Conservation (phyloP, 345 rosid species). For the Eucalyptus lansdowneana region DNA sequence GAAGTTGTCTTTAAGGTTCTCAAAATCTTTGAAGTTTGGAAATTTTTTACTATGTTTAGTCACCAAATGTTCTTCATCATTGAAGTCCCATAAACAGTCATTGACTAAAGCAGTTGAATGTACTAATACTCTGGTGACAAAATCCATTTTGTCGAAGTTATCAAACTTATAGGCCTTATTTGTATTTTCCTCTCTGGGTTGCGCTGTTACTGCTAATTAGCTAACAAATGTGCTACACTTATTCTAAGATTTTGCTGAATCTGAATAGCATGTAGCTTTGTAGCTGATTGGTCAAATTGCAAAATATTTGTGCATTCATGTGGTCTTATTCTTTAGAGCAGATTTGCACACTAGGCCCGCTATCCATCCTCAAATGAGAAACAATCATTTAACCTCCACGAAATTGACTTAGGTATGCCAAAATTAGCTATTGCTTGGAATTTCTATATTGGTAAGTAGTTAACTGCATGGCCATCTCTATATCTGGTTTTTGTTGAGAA, state of each 20-base stretch:
- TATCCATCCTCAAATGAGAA: neutral
- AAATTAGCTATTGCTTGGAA: neutral
- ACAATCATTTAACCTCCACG: neutral
- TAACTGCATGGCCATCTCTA: neutral
- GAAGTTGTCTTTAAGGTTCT: conserved; percentile 23
- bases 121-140: conserved; percentile 58
- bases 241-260: neutral
- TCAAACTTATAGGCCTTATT: conserved; percentile 21
- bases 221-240: neutral
- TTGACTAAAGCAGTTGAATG: conserved; percentile 39
- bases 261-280: neutral
- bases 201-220: neutral
- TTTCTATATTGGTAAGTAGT: neutral
- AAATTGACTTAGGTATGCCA: neutral
- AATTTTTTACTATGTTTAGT: conserved; percentile 51
- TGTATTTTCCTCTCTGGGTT: neutral
- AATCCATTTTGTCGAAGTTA: conserved; percentile 48
- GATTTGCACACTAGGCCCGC: neutral
- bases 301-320: neutral
- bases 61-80: conserved; percentile 29
- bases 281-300: neutral
- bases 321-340: neutral
- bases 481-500: neutral
- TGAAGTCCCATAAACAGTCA: conserved; percentile 34
- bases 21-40: conserved; percentile 56